Evolutionary conservation across 257 asterid species (phyloP).

Genomic region (Solanum dulcamara): DNA sequence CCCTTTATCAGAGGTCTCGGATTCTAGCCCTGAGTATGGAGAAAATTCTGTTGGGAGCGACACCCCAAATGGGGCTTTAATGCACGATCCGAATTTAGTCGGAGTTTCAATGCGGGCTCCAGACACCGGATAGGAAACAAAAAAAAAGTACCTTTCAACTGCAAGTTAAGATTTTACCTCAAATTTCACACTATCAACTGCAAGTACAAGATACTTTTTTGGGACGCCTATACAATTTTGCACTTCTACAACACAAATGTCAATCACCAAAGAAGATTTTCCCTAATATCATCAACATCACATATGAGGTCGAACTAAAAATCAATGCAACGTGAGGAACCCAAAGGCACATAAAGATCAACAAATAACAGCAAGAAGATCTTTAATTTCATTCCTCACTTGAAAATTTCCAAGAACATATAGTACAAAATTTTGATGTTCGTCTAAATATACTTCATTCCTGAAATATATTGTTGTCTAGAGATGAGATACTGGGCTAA

Average conservation of each 20-base stretch:
- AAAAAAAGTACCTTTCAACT: background rate
- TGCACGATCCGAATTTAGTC: too few species aligned
- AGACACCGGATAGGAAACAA: too few species aligned
- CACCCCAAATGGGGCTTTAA: too few species aligned
- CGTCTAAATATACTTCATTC: conserved; percentile 80
- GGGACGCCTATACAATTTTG: background rate
- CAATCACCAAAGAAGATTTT: background rate
- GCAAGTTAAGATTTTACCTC: background rate
- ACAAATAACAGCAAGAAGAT: background rate
- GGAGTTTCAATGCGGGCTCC: too few species aligned
- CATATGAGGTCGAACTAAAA: background rate
- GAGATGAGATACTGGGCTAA: conserved; percentile 81
- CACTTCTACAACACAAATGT: background rate
- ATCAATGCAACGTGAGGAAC: background rate
- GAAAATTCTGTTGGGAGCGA: too few species aligned
- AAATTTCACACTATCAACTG: background rate
- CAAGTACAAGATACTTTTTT: background rate
- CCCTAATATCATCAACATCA: background rate
- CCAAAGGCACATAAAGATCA: background rate
- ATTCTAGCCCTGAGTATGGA: too few species aligned
- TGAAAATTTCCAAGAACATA: conserved; percentile 12
- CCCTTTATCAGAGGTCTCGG: too few species aligned
- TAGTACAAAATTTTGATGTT: conserved; percentile 22
- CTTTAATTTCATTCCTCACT: background rate
- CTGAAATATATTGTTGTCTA: conserved; percentile 76